phyloP scores from a whole-genome alignment of 2,329 filamentous ascomycete species.

The Cordyceps militaris region DNA sequence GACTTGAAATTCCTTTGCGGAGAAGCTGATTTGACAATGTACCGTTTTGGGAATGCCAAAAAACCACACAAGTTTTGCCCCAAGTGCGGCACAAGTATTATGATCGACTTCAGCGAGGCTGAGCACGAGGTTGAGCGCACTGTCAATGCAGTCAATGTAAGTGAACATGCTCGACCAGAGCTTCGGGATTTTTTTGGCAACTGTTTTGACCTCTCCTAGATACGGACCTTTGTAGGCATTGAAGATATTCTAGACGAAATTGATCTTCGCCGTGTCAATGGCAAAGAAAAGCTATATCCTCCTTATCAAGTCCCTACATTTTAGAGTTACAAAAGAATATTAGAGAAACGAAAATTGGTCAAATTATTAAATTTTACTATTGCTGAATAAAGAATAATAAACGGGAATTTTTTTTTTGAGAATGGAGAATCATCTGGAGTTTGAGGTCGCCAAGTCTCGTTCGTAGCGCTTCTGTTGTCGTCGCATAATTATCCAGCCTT shows the following conservation, averaged over 20 bases:
- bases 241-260: neutral
- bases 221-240: constrained; percentile 2
- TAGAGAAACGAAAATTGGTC: too few relatives aligned
- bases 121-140: neutral
- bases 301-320: neutral
- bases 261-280: neutral
- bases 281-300: neutral
- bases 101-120: constrained; percentile 1
- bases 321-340: neutral
- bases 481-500: too few relatives aligned
- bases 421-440: too few relatives aligned
- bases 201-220: neutral
- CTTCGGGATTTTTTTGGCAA: neutral
- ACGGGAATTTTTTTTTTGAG: too few relatives aligned
- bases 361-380: too few relatives aligned
- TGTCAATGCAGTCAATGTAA: constrained; percentile 2
- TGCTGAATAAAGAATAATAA: too few relatives aligned
- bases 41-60: neutral
- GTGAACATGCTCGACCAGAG: neutral
- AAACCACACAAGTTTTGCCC: constrained; percentile 4
- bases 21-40: neutral
- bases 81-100: constrained; percentile 7
- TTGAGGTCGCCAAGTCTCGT: too few relatives aligned
- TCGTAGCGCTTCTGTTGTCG: too few relatives aligned
- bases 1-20: neutral